Conservation (phyloP, 148 eudicot genomes). For the Polygonum maritimum region DNA sequence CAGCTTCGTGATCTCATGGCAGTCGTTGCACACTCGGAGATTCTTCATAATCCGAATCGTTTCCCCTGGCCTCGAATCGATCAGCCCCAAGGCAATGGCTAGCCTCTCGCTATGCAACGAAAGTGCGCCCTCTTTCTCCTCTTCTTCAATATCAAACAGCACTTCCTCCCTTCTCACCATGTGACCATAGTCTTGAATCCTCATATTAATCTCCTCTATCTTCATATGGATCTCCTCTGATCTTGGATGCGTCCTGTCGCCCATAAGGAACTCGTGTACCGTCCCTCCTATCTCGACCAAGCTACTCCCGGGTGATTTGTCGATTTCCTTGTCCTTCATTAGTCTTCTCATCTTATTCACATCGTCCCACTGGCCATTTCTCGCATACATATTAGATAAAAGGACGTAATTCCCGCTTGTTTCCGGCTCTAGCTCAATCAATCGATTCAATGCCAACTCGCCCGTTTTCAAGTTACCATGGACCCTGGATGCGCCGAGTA, state of each 20-base stretch:
- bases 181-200: slow-evolving; percentile 25
- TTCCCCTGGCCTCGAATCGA: slow-evolving; percentile 9
- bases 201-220: slow-evolving; percentile 27
- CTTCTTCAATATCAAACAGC: slow-evolving; percentile 39
- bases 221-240: slow-evolving; percentile 18
- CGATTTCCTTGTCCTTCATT: slow-evolving; percentile 29
- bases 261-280: slow-evolving; percentile 31
- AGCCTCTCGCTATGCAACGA: slow-evolving; percentile 36
- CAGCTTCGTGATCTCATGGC: slow-evolving; percentile 31
- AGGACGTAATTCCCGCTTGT: slow-evolving; percentile 40
- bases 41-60: slow-evolving; percentile 33
- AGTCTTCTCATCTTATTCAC: slow-evolving; percentile 23
- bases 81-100: slow-evolving; percentile 33
- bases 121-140: slow-evolving; percentile 32
- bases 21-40: slow-evolving; percentile 35
- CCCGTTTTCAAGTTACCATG: slow-evolving; percentile 30
- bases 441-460: slow-evolving; percentile 22
- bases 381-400: slow-evolving; percentile 38
- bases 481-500: slow-evolving; percentile 32
- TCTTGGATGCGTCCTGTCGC: slow-evolving; percentile 26
- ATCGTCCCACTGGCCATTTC: slow-evolving; percentile 29
- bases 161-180: slow-evolving; percentile 24
- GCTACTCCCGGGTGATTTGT: slow-evolving; percentile 35
- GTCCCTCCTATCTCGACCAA: slow-evolving; percentile 27
- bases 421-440: slow-evolving; percentile 34